Evolutionary conservation across 1,284 basidiomycete species (phyloP).

Genomic region (Austropuccinia psidii): DNA sequence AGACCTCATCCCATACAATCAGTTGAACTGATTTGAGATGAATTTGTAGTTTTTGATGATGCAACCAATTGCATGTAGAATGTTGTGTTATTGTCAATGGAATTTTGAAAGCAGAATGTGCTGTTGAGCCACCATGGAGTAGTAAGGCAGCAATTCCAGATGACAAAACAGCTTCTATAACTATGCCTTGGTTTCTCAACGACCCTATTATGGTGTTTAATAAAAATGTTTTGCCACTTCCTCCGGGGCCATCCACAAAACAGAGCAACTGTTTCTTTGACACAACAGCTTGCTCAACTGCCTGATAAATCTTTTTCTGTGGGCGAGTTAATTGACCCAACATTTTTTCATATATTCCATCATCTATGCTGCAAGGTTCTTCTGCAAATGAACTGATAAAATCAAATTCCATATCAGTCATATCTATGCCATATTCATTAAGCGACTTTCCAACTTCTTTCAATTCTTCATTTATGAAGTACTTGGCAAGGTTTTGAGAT

Average conservation of each 20-base stretch:
- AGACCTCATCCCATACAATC: constrained; percentile 20
- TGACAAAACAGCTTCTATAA: constrained; percentile 47
- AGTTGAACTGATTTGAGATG: neutral
- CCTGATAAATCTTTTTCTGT: constrained; percentile 46
- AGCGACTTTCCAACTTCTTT: no score
- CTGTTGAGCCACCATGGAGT: constrained; percentile 47
- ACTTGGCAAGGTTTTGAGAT: no score
- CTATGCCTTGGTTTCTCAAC: constrained; percentile 43
- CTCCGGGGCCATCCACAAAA: constrained; percentile 53
- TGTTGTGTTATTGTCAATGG: neutral
- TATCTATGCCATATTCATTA: constrained; percentile 52
- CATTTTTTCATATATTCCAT: constrained; percentile 12
- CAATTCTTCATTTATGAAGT: no score
- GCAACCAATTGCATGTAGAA: no score
- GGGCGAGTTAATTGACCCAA: constrained; percentile 49
- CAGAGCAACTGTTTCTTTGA: constrained; percentile 46
- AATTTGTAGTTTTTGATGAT: no score
- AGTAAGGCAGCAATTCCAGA: constrained; percentile 53
- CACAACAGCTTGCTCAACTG: constrained; percentile 48
- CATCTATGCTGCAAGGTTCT: constrained; percentile 39
- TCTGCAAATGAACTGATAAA: constrained; percentile 43
- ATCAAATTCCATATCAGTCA: constrained; percentile 48
- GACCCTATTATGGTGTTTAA: constrained; percentile 50
- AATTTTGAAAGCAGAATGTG: constrained; percentile 1
- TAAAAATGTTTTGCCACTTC: constrained; percentile 54